Conservation (phyloP, 176 grass and related monocot species). For the Thinopyrum elongatum region DNA sequence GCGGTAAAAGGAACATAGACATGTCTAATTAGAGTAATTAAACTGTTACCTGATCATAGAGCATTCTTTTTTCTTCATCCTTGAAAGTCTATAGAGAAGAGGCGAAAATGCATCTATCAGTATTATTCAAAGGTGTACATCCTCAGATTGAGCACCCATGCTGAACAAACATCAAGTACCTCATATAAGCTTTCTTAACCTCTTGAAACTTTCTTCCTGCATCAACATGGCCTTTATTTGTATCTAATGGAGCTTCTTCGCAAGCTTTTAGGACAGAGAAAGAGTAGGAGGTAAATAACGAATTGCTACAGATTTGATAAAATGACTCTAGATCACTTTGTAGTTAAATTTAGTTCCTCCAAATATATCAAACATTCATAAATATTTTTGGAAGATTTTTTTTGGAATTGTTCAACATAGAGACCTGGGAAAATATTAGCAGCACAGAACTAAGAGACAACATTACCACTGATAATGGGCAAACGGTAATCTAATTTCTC, state of each 20-base stretch:
- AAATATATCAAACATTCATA: background rate
- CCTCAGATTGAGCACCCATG: too few species aligned
- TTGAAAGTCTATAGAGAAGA: too few species aligned
- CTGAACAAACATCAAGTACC: conserved; percentile 36
- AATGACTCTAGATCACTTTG: background rate
- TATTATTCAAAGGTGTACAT: too few species aligned
- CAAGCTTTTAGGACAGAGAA: conserved; percentile 56
- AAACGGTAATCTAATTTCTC: too few species aligned
- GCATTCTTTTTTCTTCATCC: too few species aligned
- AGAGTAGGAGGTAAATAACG: background rate
- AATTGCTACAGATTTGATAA: background rate
- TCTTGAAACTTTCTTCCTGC: conserved; percentile 96
- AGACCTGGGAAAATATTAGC: background rate
- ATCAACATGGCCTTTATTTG: conserved; percentile 81
- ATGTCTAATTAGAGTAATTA: background rate
- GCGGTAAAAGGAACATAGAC: background rate
- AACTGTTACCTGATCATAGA: too few species aligned
- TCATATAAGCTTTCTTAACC: conserved; percentile 86
- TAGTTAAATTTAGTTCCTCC: background rate
- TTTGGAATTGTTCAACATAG: background rate
- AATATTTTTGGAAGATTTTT: too few species aligned
- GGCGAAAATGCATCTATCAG: too few species aligned
- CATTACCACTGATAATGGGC: background rate
- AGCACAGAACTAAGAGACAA: background rate
- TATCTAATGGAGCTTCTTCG: conserved; percentile 97